These are phyloP conservation scores for Leccinum variicolor DNA, from an alignment of 768 basidiomycete genomes.

Conservation along the genomic window DNA sequence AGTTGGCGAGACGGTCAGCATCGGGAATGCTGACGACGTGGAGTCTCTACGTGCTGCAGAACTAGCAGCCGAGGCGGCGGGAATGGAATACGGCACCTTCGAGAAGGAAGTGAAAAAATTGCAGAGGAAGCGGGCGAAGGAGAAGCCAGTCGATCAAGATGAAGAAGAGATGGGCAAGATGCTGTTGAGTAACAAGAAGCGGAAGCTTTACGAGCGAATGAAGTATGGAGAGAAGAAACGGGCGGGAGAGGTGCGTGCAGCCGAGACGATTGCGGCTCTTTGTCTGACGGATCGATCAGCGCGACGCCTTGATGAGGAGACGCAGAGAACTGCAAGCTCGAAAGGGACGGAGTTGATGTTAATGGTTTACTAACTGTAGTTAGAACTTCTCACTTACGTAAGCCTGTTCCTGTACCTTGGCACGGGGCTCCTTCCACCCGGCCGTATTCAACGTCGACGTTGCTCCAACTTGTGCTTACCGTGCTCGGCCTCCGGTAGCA, in stretches of 20 bases:
- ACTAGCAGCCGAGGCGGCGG: slow-evolving; percentile 86
- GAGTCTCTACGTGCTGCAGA: slow-evolving; percentile 82
- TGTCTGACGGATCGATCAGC: slow-evolving; percentile 39
- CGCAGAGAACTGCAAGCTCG: slow-evolving; percentile 51
- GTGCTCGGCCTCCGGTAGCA: slow-evolving; percentile 1
- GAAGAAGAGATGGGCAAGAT: slow-evolving; percentile 95
- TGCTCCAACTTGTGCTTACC: neutral
- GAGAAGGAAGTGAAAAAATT: slow-evolving; percentile 70
- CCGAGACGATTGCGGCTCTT: neutral
- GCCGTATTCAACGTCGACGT: neutral
- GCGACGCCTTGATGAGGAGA: slow-evolving; percentile 56
- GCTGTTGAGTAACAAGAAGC: slow-evolving; percentile 95
- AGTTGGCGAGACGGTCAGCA: slow-evolving; percentile 32
- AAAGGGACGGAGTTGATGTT: neutral
- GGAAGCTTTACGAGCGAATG: slow-evolving; percentile 91
- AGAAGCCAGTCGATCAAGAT: slow-evolving; percentile 34
- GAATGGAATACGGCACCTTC: slow-evolving; percentile 76
- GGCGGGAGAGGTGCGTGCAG: slow-evolving; percentile 64
- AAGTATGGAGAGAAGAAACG: slow-evolving; percentile 81
- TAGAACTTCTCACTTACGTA: neutral
- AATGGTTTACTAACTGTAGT: neutral
- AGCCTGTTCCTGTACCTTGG: neutral
- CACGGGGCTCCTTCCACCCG: neutral
- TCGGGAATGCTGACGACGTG: slow-evolving; percentile 47
- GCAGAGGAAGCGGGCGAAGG: slow-evolving; percentile 37